Base-by-base conservation (phyloP, 345 rosid species). In the Rhizophora apiculata region DNA sequence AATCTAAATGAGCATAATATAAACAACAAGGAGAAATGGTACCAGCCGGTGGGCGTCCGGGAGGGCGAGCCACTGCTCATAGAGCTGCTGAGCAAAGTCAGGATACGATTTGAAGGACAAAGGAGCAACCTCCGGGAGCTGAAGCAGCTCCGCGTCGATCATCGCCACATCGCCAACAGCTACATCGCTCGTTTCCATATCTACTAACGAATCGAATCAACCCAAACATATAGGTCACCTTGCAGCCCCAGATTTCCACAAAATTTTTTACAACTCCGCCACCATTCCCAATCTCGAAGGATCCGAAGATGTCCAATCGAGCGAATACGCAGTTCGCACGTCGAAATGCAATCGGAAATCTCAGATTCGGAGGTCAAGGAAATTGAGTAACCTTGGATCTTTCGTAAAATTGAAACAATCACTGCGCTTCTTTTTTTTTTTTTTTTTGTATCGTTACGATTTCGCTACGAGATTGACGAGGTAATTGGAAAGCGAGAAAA, bases 31-130 rank as follows among this genome's bases (percentile, higher is more conserved):
- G 39, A 36, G 22, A 75, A 58, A 15, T 2, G 49, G 20, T 75
- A 94, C 99, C 92, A 89, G 86, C 53, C 88, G 90, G 68, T 82
- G 81, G 72, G 94, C 79, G 31, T 95, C 97, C 10, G 99, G 92
- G 24, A 95, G 92, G 5, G 96, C 79, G 63, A 95, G 96, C 99
- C 99, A 92, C 85, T 88, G 96, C 60, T 90, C 93, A 74, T 90
- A 95, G 70, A 95, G 91, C 74, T 74, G 82, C 74, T 86, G 92
- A 0, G 88, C 85, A 73, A 92, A 90, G 67, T 79, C 85, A 15
- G 96, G 90, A 72, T 85, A 83, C 21, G 96, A 86, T 82, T 90
- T 88, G 56, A 95, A 80, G 19, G 83, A 87, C 63, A 80, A 68
- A 0, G 99, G 88, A 60, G 98, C 79, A 77, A 94, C 77, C 83